phyloP scores from a whole-genome alignment of 257 asterid genomes.

The Rubia yunnanensis region DNA sequence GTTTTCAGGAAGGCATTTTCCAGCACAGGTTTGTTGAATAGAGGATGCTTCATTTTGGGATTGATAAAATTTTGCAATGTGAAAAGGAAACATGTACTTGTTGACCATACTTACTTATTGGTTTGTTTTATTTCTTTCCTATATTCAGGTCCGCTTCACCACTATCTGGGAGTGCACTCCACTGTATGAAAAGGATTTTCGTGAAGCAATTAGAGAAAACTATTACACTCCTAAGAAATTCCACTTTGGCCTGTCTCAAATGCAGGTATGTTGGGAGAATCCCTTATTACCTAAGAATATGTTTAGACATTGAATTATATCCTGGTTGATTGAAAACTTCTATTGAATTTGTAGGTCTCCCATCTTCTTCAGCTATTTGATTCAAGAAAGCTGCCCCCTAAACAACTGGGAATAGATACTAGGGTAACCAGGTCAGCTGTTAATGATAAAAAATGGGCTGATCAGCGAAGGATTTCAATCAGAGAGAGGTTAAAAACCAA shows the following conservation, averaged over 20 bases:
- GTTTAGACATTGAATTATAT: slow-evolving; percentile 8
- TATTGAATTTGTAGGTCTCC: slow-evolving; percentile 35
- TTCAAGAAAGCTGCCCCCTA: slow-evolving; percentile 38
- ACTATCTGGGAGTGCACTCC: slow-evolving; percentile 66
- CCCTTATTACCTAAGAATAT: slow-evolving; percentile 10
- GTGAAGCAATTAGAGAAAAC: slow-evolving; percentile 56
- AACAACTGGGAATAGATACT: slow-evolving; percentile 12
- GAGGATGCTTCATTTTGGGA: slow-evolving; percentile 1
- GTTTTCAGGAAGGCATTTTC: slow-evolving; percentile 43
- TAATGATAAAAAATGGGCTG: slow-evolving; percentile 25
- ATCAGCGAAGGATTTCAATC: slow-evolving; percentile 18
- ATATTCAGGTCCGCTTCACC: slow-evolving; percentile 50
- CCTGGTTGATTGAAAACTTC: slow-evolving; percentile 8
- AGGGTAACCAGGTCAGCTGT: slow-evolving; percentile 14
- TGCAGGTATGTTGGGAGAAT: slow-evolving; percentile 45
- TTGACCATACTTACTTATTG: background rate
- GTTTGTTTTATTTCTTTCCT: slow-evolving; percentile 11
- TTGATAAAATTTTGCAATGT: background rate
- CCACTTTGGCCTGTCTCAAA: slow-evolving; percentile 57
- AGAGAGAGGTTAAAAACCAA: slow-evolving; percentile 19
- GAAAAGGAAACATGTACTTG: background rate
- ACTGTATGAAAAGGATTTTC: slow-evolving; percentile 57
- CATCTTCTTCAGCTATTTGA: slow-evolving; percentile 54
- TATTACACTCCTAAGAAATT: slow-evolving; percentile 57
- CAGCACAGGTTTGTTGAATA: slow-evolving; percentile 52